Base-by-base conservation (phyloP, 2,329 filamentous ascomycete species). In the Colletotrichum lupini region DNA sequence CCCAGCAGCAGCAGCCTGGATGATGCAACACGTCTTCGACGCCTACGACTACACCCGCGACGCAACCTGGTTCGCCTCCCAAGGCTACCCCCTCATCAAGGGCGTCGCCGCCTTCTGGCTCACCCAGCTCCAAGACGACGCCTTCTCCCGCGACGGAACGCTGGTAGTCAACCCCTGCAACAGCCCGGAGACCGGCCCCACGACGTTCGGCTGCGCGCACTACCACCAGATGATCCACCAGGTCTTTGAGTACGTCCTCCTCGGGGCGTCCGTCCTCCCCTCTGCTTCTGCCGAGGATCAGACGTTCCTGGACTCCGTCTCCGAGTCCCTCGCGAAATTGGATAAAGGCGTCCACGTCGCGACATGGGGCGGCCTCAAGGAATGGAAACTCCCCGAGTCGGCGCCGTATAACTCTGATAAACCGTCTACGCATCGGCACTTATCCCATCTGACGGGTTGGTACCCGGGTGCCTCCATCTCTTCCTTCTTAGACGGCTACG, bases 11-110 rank as follows among this genome's bases (percentile, higher is more conserved):
- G 85, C 86, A 1, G 87, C 88, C 1, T 92, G 89, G 90, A 86
- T 91, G 82, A 90, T 89, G 84, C 87, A 89, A 72, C 88, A 91
- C 74, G 86, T 91, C 1, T 88, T 85, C 79, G 88, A 91, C 70
- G 84, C 88, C 76, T 91, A 85, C 77, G 85, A 87, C 42, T 91
- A 90, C 75, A 86, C 84, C 2, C 84, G 82, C 30, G 83, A 90
- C 74, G 56, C 76, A 0, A 77, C 79, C 1, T 90, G 87, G 87
- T 82, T 88, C 77, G 28, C 80, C 73, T 14, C 83, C 5, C 80
- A 81, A 7, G 89, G 87, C 0, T 91, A 89, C 67, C 88, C 86
- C 1, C 80, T 91, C 1, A 77, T 91, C 28, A 89, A 88, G 74
- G 86, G 85, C 2, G 81, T 88, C 1, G 85, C 88, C 0, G 76